Evolutionary conservation across 768 basidiomycete species (phyloP).

Genomic region (Xerocomellus chrysenteron): DNA sequence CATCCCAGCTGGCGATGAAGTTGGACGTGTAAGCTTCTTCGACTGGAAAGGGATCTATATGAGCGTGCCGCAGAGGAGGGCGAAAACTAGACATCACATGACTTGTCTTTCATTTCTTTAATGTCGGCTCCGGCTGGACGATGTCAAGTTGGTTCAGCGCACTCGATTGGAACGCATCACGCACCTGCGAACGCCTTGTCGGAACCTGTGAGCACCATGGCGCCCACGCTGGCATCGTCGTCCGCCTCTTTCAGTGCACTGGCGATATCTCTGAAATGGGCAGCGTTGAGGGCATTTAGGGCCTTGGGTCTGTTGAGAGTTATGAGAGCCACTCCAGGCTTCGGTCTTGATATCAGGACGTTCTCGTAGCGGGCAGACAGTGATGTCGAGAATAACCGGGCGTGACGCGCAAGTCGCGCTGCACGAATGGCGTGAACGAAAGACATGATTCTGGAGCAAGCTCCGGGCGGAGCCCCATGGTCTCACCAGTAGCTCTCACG

Average conservation of each 20-base stretch:
- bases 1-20: slow-evolving; percentile 84
- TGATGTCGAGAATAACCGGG: slow-evolving; percentile 27
- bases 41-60: slow-evolving; percentile 41
- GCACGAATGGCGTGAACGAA: slow-evolving; percentile 7
- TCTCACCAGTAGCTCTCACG: background rate
- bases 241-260: slow-evolving; percentile 71
- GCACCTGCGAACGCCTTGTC: slow-evolving; percentile 91
- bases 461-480: background rate
- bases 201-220: slow-evolving; percentile 90
- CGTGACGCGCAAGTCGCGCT: background rate
- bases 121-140: slow-evolving; percentile 90
- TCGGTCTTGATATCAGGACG: slow-evolving; percentile 68
- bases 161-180: slow-evolving; percentile 19
- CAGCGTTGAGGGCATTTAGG: slow-evolving; percentile 81
- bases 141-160: background rate
- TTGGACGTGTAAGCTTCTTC: slow-evolving; percentile 84
- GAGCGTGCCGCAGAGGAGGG: background rate
- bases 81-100: slow-evolving; percentile 53
- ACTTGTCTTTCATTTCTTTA: slow-evolving; percentile 98
- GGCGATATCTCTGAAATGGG: slow-evolving; percentile 81
- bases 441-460: slow-evolving; percentile 16
- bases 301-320: slow-evolving; percentile 89
- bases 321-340: slow-evolving; percentile 71
- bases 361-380: slow-evolving; percentile 50
- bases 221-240: slow-evolving; percentile 67